Evolutionary conservation across 1,284 basidiomycete genomes (phyloP).

Genomic region (Papiliotrema terrestris): DNA sequence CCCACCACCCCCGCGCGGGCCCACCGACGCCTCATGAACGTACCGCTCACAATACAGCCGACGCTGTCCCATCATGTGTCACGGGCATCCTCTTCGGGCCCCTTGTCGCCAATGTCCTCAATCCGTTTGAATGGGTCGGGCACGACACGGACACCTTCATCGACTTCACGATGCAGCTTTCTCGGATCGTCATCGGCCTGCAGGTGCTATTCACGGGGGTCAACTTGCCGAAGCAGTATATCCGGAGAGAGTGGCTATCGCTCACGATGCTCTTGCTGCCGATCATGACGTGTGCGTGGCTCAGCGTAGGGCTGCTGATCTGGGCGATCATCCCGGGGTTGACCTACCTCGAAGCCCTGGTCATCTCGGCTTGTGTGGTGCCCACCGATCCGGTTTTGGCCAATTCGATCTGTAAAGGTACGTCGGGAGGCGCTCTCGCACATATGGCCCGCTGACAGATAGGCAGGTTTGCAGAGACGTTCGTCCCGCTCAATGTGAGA

Average conservation of each 20-base stretch:
- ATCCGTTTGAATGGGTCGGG: constrained; percentile 9
- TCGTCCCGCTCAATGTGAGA: constrained; percentile 31
- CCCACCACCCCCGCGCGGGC: no score
- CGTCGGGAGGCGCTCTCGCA: constrained; percentile 49
- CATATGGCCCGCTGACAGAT: background rate
- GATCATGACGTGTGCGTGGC: constrained; percentile 76
- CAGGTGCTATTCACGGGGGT: constrained; percentile 95
- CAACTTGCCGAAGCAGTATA: constrained; percentile 78
- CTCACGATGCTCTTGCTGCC: constrained; percentile 75
- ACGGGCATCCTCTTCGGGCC: background rate
- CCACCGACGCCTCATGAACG: no score
- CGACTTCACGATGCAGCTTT: constrained; percentile 61
- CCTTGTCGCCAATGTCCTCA: constrained; percentile 6
- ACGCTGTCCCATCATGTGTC: background rate
- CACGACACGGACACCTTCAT: constrained; percentile 40
- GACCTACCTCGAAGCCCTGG: constrained; percentile 76
- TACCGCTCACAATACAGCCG: background rate
- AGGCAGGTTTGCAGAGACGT: constrained; percentile 21
- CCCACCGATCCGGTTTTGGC: constrained; percentile 92
- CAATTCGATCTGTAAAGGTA: constrained; percentile 53
- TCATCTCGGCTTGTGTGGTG: constrained; percentile 84
- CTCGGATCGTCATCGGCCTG: constrained; percentile 85
- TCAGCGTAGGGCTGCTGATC: constrained; percentile 72
- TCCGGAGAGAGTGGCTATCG: constrained; percentile 78
- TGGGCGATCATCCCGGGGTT: constrained; percentile 80